Percentiles rank a stretch among this genome's conserved stretches.
Evolutionary conservation across 2,329 filamentous ascomycete genomes (phyloP).

Genomic region (Exophiala mesophila): DNA sequence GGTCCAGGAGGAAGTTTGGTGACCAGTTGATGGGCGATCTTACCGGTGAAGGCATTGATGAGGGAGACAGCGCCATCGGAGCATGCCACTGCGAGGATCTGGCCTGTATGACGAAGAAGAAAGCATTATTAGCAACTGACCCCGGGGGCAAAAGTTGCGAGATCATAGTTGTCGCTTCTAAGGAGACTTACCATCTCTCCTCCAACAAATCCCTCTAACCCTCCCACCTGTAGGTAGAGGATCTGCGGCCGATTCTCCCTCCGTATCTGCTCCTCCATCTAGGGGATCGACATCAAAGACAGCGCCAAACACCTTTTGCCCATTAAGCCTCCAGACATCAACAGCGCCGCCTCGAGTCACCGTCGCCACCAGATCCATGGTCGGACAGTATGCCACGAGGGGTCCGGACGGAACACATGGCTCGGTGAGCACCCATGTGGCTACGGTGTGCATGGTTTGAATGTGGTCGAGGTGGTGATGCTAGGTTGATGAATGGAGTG

Average conservation of each 20-base stretch:
- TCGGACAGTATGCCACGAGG: slow-evolving; percentile 69
- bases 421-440: slow-evolving; percentile 40
- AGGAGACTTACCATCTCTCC: slow-evolving; percentile 55
- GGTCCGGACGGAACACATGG: slow-evolving; percentile 34
- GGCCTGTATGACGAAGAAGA: slow-evolving; percentile 53
- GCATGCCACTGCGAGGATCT: slow-evolving; percentile 77
- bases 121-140: too few relatives aligned
- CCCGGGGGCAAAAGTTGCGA: too few relatives aligned
- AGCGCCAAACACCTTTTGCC: slow-evolving; percentile 62
- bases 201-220: slow-evolving; percentile 51
- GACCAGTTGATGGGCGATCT: slow-evolving; percentile 59
- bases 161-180: too few relatives aligned
- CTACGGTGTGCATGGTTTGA: slow-evolving; percentile 32
- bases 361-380: slow-evolving; percentile 75
- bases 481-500: too few relatives aligned
- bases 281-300: too few relatives aligned
- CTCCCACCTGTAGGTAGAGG: slow-evolving; percentile 23
- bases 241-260: slow-evolving; percentile 27
- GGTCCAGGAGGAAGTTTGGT: slow-evolving; percentile 4
- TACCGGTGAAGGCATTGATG: slow-evolving; percentile 74
- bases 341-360: slow-evolving; percentile 42
- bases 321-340: slow-evolving; percentile 71
- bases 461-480: too few relatives aligned
- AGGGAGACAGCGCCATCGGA: slow-evolving; percentile 73
- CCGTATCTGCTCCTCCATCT: slow-evolving; percentile 31